A percentile compares a stretch with the other conserved stretches of the same genome.
Evolutionary conservation across 108 stramenopile species (phyloP).

Genomic region (Nitzschia sp.): DNA sequence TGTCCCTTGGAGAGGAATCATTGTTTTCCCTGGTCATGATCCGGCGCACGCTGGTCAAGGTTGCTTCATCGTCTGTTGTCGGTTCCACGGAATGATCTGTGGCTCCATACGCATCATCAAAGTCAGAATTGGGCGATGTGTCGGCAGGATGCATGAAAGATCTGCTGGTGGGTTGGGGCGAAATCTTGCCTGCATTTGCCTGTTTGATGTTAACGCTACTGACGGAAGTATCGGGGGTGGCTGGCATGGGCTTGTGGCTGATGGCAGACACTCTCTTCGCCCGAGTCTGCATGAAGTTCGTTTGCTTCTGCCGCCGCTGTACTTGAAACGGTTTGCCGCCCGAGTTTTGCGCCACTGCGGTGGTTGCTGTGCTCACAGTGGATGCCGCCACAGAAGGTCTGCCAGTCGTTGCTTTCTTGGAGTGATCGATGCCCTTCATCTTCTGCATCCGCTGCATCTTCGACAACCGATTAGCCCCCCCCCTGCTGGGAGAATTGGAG

Average conservation of each 20-base stretch:
- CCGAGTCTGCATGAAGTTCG: constrained; percentile 2
- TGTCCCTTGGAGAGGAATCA: neutral
- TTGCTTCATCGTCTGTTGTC: constrained; percentile 40
- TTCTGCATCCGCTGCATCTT: constrained; percentile 30
- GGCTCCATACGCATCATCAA: neutral
- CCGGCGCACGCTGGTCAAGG: constrained; percentile 42
- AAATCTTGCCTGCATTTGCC: neutral
- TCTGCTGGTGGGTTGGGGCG: neutral
- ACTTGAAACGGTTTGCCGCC: neutral
- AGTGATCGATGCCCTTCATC: constrained; percentile 8
- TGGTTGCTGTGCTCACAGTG: neutral
- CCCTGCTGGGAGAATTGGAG: neutral
- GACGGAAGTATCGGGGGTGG: neutral
- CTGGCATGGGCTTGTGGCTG: neutral
- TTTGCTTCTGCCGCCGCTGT: constrained; percentile 12
- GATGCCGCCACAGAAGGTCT: neutral
- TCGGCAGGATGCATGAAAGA: neutral
- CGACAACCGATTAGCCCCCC: constrained; percentile 4
- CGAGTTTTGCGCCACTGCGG: neutral
- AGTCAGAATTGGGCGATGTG: constrained; percentile 1
- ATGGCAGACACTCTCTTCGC: neutral
- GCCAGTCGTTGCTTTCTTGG: neutral
- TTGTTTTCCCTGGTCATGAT: constrained; percentile 30
- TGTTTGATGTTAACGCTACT: neutral
- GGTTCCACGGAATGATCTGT: constrained; percentile 25